Evolutionary conservation across 1,284 basidiomycete species (phyloP).

Genomic region (Cryptococcus sp.): DNA sequence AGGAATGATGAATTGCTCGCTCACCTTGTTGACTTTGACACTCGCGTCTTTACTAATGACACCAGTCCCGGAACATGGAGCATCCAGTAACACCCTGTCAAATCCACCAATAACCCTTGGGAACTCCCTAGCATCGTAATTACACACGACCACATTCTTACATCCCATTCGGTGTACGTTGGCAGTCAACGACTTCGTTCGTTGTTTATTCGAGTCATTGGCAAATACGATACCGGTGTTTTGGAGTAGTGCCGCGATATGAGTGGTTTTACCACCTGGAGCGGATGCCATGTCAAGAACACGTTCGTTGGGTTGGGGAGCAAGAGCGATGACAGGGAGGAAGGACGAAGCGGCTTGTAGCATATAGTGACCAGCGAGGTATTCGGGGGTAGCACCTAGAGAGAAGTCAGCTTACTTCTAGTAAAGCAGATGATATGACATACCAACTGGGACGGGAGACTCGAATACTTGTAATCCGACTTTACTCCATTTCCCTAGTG

Average conservation of each 20-base stretch:
- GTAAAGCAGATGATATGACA: not conserved
- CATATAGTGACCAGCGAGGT: slow-evolving; percentile 99
- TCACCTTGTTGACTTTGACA: slow-evolving; percentile 96
- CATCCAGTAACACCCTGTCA: slow-evolving; percentile 91
- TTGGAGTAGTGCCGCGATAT: slow-evolving; percentile 92
- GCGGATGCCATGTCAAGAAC: slow-evolving; percentile 98
- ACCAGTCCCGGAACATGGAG: slow-evolving; percentile 96
- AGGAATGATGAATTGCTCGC: slow-evolving; percentile 11
- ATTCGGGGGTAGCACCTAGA: slow-evolving; percentile 88
- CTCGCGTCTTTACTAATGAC: slow-evolving; percentile 97
- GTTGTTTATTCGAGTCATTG: slow-evolving; percentile 91
- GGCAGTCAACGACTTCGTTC: slow-evolving; percentile 93
- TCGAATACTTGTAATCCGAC: slow-evolving; percentile 98
- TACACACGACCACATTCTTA: slow-evolving; percentile 96
- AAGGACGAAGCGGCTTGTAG: slow-evolving; percentile 98
- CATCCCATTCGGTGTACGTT: slow-evolving; percentile 97
- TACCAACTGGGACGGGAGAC: slow-evolving; percentile 87
- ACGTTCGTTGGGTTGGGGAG: slow-evolving; percentile 88
- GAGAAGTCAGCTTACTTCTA: not conserved
- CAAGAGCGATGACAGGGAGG: slow-evolving; percentile 94
- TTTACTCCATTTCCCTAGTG: slow-evolving; percentile 98
- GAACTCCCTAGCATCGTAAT: slow-evolving; percentile 96
- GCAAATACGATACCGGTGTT: slow-evolving; percentile 98
- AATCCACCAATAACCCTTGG: slow-evolving; percentile 99
- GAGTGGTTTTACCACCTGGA: slow-evolving; percentile 95